Evolutionary conservation across 208 protist genomes (phyloP).

Genomic region (Leishmania major): DNA sequence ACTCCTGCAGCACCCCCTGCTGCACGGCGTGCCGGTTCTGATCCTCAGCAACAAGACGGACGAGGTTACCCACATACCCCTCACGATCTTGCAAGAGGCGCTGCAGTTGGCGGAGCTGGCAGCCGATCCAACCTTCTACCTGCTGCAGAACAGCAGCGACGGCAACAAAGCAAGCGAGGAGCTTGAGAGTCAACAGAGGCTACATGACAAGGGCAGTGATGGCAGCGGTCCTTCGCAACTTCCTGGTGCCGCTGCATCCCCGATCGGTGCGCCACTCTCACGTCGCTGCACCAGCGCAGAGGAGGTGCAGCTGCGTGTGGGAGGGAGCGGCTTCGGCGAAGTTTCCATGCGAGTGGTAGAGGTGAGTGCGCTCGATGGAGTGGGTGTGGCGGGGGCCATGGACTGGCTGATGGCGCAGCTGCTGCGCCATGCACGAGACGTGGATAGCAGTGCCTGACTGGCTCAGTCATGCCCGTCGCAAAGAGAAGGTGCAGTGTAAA

Average conservation of each 20-base stretch:
- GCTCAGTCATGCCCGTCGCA: neutral
- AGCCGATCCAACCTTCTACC: conserved; percentile 45
- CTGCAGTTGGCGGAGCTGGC: conserved; percentile 71
- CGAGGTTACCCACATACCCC: conserved; percentile 48
- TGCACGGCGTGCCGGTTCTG: conserved; percentile 83
- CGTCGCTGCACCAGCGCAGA: conserved; percentile 11
- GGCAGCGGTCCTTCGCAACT: neutral
- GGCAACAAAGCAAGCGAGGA: neutral
- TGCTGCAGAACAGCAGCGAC: conserved; percentile 11
- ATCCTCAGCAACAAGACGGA: conserved; percentile 96
- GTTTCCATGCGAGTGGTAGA: conserved; percentile 47
- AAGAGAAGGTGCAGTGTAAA: neutral
- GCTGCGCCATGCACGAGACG: conserved; percentile 32
- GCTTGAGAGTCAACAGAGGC: neutral
- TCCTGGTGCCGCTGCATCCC: neutral
- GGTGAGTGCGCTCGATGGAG: conserved; percentile 57
- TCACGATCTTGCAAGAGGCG: conserved; percentile 61
- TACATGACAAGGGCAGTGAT: neutral
- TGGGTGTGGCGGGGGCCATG: conserved; percentile 58
- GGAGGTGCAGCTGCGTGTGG: conserved; percentile 17
- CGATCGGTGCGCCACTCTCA: neutral
- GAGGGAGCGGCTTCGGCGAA: conserved; percentile 70
- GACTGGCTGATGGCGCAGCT: conserved; percentile 82
- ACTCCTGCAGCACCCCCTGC: conserved; percentile 81
- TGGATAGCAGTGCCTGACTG: conserved; percentile 23